phyloP scores from a whole-genome alignment of 495 filamentous ascomycete species.

The Penicillium salamii region DNA sequence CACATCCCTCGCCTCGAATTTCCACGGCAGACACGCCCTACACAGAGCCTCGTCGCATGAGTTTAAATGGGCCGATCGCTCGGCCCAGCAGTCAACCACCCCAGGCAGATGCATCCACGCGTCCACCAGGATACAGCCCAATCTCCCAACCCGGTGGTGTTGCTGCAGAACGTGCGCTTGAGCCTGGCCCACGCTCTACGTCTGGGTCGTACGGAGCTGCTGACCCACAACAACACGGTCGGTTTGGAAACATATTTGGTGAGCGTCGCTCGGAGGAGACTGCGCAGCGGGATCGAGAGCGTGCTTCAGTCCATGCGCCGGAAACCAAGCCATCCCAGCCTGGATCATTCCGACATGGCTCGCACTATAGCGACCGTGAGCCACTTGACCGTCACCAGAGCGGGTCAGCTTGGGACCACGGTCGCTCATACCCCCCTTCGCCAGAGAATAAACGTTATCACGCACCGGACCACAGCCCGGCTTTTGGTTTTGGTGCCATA shows the following conservation, averaged over 20 bases:
- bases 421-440: slow-evolving; percentile 39
- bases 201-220: slow-evolving; percentile 29
- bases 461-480: slow-evolving; percentile 27
- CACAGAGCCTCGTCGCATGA: slow-evolving; percentile 37
- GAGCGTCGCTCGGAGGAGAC: slow-evolving; percentile 48
- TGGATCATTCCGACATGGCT: slow-evolving; percentile 24
- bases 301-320: slow-evolving; percentile 25
- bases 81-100: slow-evolving; percentile 45
- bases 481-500: slow-evolving; percentile 46
- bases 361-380: slow-evolving; percentile 37
- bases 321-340: slow-evolving; percentile 28
- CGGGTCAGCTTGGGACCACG: slow-evolving; percentile 37
- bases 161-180: slow-evolving; percentile 27
- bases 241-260: slow-evolving; percentile 33
- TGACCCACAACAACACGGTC: slow-evolving; percentile 31
- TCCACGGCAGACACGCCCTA: slow-evolving; percentile 35
- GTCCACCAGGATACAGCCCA: slow-evolving; percentile 38
- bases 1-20: slow-evolving; percentile 41
- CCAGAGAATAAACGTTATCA: slow-evolving; percentile 41
- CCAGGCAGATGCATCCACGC: slow-evolving; percentile 33
- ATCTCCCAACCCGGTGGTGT: slow-evolving; percentile 29
- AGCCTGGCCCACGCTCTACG: slow-evolving; percentile 14
- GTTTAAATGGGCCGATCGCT: slow-evolving; percentile 38
- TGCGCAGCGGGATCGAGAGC: slow-evolving; percentile 36
- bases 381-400: slow-evolving; percentile 25